Evolutionary conservation across 129 eudicot genomes (phyloP), one percentile per base, ranked within the genome.

Genomic region (Flaveria ramosissima): DNA sequence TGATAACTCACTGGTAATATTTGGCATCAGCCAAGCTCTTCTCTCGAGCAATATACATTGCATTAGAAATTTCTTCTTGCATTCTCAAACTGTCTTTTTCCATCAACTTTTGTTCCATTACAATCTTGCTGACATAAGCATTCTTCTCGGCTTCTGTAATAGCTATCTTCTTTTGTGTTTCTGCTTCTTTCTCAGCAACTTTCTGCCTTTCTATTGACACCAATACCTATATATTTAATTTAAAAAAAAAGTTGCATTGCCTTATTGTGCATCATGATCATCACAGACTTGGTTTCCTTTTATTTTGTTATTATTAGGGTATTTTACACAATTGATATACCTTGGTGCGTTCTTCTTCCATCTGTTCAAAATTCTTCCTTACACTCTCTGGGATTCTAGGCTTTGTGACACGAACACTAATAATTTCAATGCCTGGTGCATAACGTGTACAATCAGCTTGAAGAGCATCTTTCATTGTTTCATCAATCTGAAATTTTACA

Each of bases 321-420:
- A 46, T 63, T 47, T 63, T 63, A 46, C 72, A 26, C 63, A 45
- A 45, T 11, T 20, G 39, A 86, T 52, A 19, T 86, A 93, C 98
- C 98, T 93, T 93, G 23, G 98, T 93, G 74, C 96, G 91, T 77
- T 93, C 98, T 84, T 91, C 97, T 83, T 93, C 98, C 98, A 93
- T 93, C 83, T 89, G 90, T 80, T 87, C 96, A 79, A 91, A 93
- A 81, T 93, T 93, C 46, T 89, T 78, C 76, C 89, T 90, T 60
- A 91, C 85, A 46, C 90, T 93, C 11, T 87, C 87, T 16, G 98
- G 97, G 43, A 93, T 93, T 45, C 74, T 79, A 82, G 97, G 98
- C 82, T 93, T 93, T 3, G 98, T 93, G 69, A 93, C 92, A 79
- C 98, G 97, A n/a, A 93, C 97, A 82, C 98, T 91, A 48, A 93